A percentile compares a stretch with the other conserved stretches of the same genome.
These are phyloP conservation scores for Aspergillus jensenii DNA, from an alignment of 2,329 filamentous ascomycete genomes.

Conservation along the genomic window DNA sequence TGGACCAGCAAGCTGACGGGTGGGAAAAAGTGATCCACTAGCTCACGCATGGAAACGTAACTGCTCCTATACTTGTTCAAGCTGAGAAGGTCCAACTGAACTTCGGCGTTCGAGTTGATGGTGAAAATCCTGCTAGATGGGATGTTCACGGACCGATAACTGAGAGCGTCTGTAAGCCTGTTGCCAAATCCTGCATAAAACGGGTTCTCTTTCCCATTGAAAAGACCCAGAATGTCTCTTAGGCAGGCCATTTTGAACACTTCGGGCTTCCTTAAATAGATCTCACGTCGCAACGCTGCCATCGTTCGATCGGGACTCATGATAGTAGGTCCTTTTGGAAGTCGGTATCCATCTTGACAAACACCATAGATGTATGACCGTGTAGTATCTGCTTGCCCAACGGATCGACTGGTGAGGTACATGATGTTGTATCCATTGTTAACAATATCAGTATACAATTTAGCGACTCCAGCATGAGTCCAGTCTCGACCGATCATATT, in stretches of 20 bases:
- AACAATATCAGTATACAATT: slow-evolving; percentile 92
- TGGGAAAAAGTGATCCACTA: slow-evolving; percentile 98
- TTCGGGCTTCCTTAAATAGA: slow-evolving; percentile 94
- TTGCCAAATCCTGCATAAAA: slow-evolving; percentile 99
- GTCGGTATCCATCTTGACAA: slow-evolving; percentile 77
- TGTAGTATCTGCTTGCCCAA: slow-evolving; percentile 90
- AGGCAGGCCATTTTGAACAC: slow-evolving; percentile 99
- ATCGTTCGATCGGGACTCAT: slow-evolving; percentile 94
- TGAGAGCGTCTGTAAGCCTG: slow-evolving; percentile 90
- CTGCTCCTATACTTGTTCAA: slow-evolving; percentile 95
- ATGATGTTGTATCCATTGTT: slow-evolving; percentile 98
- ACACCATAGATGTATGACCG: slow-evolving; percentile 87
- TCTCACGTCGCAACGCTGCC: slow-evolving; percentile 84
- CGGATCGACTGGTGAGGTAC: slow-evolving; percentile 91
- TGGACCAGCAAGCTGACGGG: slow-evolving; percentile 83
- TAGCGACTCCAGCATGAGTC: slow-evolving; percentile 95
- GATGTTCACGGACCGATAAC: slow-evolving; percentile 93
- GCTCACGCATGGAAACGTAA: slow-evolving; percentile 94
- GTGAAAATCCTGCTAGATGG: slow-evolving; percentile 94
- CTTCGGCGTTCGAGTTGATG: slow-evolving; percentile 96
- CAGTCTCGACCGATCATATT: slow-evolving; percentile 98
- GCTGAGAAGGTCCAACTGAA: slow-evolving; percentile 83
- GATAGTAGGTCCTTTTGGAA: slow-evolving; percentile 91
- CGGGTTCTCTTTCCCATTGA: slow-evolving; percentile 72
- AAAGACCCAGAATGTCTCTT: slow-evolving; percentile 87